Percentiles rank a stretch among this genome's conserved stretches.
Evolutionary conservation across 345 rosid species (phyloP).

Genomic region (Carallia brachiata): DNA sequence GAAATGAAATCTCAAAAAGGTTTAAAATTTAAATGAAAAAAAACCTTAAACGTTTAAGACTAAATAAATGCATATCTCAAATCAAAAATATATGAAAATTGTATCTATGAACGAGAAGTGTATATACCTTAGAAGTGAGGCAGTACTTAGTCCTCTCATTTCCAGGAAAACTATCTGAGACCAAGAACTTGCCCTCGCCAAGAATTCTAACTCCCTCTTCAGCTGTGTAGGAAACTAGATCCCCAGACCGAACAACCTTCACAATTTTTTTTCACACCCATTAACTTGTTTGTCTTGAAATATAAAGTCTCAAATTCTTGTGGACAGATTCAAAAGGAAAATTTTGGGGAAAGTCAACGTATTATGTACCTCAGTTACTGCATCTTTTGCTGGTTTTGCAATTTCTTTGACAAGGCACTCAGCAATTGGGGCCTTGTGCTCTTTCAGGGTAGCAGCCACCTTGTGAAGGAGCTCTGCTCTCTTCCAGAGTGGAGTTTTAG

Average conservation of each 20-base stretch:
- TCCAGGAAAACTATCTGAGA: conserved; percentile 96
- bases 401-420: conserved; percentile 92
- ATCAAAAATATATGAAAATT: background rate
- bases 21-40: no score
- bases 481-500: conserved; percentile 95
- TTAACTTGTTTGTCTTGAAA: no score
- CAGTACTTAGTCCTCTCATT: conserved; percentile 98
- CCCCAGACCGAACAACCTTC: conserved; percentile 95
- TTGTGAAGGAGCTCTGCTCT: conserved; percentile 94
- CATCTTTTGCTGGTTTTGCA: conserved; percentile 98
- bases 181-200: conserved; percentile 87
- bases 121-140: conserved; percentile 78
- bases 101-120: background rate
- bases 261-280: no score
- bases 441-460: conserved; percentile 84
- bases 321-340: no score
- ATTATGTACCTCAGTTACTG: conserved; percentile 65
- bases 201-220: conserved; percentile 97
- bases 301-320: no score
- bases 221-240: conserved; percentile 84
- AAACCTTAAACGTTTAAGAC: no score
- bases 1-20: no score
- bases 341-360: background rate
- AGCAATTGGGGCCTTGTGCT: conserved; percentile 74
- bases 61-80: background rate